Percentiles rank a stretch among this genome's conserved stretches.
Evolutionary conservation across 2,329 filamentous ascomycete species (phyloP).

Genomic region (Teratosphaeria pseudoeucalypti): DNA sequence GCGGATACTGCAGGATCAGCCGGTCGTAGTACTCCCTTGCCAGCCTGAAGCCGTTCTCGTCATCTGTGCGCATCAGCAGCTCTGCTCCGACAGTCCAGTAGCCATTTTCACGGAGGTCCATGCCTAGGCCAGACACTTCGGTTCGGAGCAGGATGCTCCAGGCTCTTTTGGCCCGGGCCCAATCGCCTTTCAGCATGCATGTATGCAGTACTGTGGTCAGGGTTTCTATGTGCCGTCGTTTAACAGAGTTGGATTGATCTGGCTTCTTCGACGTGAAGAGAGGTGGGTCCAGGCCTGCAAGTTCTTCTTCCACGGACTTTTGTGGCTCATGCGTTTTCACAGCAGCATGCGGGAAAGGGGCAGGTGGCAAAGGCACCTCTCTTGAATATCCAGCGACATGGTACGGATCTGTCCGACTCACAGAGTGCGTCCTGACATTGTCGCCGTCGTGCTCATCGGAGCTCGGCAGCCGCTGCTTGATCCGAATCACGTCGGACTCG

Average conservation of each 20-base stretch:
- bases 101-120: constrained; percentile 60
- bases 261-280: constrained; percentile 25
- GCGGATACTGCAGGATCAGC: constrained; percentile 67
- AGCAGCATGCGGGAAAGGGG: constrained; percentile 36
- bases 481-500: not conserved
- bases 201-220: constrained; percentile 62
- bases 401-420: constrained; percentile 24
- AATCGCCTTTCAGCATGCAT: constrained; percentile 61
- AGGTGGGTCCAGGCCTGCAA: constrained; percentile 32
- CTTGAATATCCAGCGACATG: constrained; percentile 32
- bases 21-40: constrained; percentile 64
- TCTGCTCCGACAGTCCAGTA: constrained; percentile 81
- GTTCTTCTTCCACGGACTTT: constrained; percentile 27
- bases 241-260: constrained; percentile 24
- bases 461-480: not conserved
- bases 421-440: constrained; percentile 8
- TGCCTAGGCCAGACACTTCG: constrained; percentile 42
- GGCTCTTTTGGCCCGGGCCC: constrained; percentile 59
- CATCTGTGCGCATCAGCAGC: constrained; percentile 55
- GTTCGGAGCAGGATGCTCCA: constrained; percentile 64
- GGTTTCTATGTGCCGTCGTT: constrained; percentile 51
- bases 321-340: constrained; percentile 4
- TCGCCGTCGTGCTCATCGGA: not conserved
- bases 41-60: constrained; percentile 41
- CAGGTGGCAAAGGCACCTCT: constrained; percentile 28